phyloP scores from a whole-genome alignment of 1,139 yeast genomes.

The Blastobotrys niveus region DNA sequence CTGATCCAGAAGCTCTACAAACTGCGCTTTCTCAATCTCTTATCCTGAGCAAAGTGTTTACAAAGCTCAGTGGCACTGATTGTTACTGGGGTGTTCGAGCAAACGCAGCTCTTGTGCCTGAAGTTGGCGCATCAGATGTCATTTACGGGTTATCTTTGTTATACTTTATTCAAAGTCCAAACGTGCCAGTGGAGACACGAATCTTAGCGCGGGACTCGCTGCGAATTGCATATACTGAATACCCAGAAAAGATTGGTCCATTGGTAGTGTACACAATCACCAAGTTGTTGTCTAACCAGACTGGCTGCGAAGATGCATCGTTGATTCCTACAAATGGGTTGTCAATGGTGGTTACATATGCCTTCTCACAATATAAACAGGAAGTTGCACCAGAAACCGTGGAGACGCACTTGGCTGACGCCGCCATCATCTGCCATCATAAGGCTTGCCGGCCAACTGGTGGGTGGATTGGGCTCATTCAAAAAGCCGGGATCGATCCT shows the following conservation, averaged over 20 bases:
- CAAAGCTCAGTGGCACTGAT: slow-evolving; percentile 21
- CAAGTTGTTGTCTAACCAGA: slow-evolving; percentile 15
- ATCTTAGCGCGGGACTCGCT: slow-evolving; percentile 12
- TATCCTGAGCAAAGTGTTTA: slow-evolving; percentile 3
- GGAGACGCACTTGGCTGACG: slow-evolving; percentile 39
- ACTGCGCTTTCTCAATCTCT: not conserved
- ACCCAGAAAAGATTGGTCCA: slow-evolving; percentile 13
- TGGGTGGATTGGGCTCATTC: slow-evolving; percentile 79
- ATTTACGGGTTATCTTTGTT: slow-evolving; percentile 26
- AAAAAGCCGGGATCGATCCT: slow-evolving; percentile 59
- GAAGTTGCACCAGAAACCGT: slow-evolving; percentile 25
- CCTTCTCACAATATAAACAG: slow-evolving; percentile 14
- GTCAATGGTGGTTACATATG: slow-evolving; percentile 40
- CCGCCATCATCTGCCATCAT: slow-evolving; percentile 56
- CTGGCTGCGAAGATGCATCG: slow-evolving; percentile 22
- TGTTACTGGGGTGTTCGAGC: slow-evolving; percentile 28
- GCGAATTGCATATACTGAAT: slow-evolving; percentile 17
- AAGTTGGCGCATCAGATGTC: slow-evolving; percentile 30
- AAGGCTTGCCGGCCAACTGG: slow-evolving; percentile 40
- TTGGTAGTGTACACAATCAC: slow-evolving; percentile 11
- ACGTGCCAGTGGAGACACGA: slow-evolving; percentile 17
- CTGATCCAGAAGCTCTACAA: slow-evolving; percentile 1
- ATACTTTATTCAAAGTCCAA: slow-evolving; percentile 21
- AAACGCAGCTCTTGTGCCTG: slow-evolving; percentile 16
- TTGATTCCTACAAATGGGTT: slow-evolving; percentile 6